Base-by-base conservation (phyloP, 805 yeast species). In the Candida qinlingensis region DNA sequence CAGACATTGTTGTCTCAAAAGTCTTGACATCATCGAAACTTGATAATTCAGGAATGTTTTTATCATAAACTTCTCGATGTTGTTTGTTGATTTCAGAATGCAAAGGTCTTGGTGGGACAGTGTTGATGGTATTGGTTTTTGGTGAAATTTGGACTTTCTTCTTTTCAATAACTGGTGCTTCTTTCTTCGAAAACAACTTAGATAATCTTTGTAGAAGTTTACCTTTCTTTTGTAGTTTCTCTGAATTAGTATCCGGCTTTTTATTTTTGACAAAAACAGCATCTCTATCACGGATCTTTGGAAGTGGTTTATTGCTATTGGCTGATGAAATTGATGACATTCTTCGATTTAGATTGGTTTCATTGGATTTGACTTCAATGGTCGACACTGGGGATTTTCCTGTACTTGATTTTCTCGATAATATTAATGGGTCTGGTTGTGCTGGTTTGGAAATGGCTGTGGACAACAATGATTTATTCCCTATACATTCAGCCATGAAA, bases 1-100 rank as follows among this genome's bases (percentile, higher is more conserved):
- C 53, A 3, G 54, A 37, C 64, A 60, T 59, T 9, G 56, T 48
- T 3, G 57, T 55, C 30, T 59, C 64, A 37, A 59, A 60, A 4
- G 58, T 53, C 25, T 42, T 43, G 25, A 46, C 54, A 41, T 58
- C 61, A 33, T 49, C 52, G 33, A 43, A 41, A 19, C 39, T 47
- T 1, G 55, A 45, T 2, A 52, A 12, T 43, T 54, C 60, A 13
- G 55, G 58, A 7, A 54, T 41, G 27, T 41, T 33, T 13, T 48
- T 46, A 38, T 51, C 52, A 37, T 46, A 46, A 26, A 46, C 37
- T 10, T 35, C 39, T 13, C 10, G 11, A 10, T 33, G 39, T 7
- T 41, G 36, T 13, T 37, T 12, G 34, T 13, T 28, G 30, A 26
- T 4, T 28, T 10, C 34, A 10, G 8, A 2, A 8, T 11, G 38